Conservation (phyloP, 805 yeast species). For the Hanseniaspora thailandica region DNA sequence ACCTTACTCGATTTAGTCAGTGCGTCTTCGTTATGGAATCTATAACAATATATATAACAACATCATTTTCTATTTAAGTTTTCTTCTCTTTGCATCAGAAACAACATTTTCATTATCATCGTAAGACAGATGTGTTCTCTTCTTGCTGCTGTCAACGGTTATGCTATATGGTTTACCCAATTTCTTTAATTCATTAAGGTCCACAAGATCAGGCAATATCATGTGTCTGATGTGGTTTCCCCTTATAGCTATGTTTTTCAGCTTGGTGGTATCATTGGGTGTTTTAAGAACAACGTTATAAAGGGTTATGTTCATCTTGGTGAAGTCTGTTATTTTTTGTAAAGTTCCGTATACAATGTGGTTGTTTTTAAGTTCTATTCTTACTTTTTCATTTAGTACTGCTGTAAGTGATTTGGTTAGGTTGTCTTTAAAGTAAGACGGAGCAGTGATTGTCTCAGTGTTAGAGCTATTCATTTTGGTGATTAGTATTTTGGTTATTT, state of each 20-base stretch:
- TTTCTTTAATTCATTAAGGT: slow-evolving; percentile 8
- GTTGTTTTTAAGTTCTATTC: slow-evolving; percentile 85
- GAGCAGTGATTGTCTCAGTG: neutral
- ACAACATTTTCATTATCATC: neutral
- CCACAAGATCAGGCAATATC: slow-evolving; percentile 8
- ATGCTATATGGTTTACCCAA: slow-evolving; percentile 12
- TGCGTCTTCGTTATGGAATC: neutral
- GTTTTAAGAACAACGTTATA: slow-evolving; percentile 11
- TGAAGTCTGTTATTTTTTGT: slow-evolving; percentile 49
- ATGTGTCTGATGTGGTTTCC: slow-evolving; percentile 13
- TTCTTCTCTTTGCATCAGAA: slow-evolving; percentile 4
- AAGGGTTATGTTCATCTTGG: slow-evolving; percentile 9
- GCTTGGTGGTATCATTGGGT: slow-evolving; percentile 8
- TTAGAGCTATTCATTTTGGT: neutral
- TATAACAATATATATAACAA: neutral
- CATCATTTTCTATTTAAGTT: neutral
- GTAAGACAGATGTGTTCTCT: slow-evolving; percentile 1
- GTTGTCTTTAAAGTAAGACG: slow-evolving; percentile 22
- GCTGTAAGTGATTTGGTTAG: slow-evolving; percentile 58
- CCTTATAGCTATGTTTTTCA: slow-evolving; percentile 12
- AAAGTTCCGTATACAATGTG: slow-evolving; percentile 75
- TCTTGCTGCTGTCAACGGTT: neutral
- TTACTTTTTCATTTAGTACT: slow-evolving; percentile 72
- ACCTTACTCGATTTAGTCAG: neutral
- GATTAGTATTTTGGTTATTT: neutral